Conservation (phyloP, 2,329 filamentous ascomycete genomes). For the Fusarium robinianum region DNA sequence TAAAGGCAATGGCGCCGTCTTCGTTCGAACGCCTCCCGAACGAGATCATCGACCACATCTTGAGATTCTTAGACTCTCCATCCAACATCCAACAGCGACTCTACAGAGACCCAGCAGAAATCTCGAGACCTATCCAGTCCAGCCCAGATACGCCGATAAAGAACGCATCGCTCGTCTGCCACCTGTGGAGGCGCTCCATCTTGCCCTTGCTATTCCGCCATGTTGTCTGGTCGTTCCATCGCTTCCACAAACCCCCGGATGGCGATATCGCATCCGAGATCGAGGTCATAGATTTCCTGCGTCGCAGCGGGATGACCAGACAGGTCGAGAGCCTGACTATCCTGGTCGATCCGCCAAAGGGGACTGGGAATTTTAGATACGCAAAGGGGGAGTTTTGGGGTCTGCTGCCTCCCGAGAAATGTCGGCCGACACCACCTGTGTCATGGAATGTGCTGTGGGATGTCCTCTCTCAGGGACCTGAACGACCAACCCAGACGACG, state of each 20-base stretch:
- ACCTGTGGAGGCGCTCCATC: conserved; percentile 55
- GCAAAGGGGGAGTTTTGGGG: conserved; percentile 36
- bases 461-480: conserved; percentile 14
- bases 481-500: no score
- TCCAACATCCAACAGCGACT: conserved; percentile 55
- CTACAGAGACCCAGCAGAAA: conserved; percentile 52
- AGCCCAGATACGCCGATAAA: conserved; percentile 53
- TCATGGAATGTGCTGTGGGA: conserved; percentile 37
- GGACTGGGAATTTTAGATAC: conserved; percentile 34
- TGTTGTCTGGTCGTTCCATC: conserved; percentile 48
- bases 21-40: conserved; percentile 55
- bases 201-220: conserved; percentile 64
- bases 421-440: conserved; percentile 18
- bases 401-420: conserved; percentile 36
- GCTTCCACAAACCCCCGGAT: conserved; percentile 34
- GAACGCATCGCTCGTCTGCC: conserved; percentile 57
- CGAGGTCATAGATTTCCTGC: conserved; percentile 48
- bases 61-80: conserved; percentile 56
- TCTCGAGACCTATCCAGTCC: conserved; percentile 31
- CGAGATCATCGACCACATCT: conserved; percentile 63
- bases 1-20: not conserved
- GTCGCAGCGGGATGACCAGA: conserved; percentile 42
- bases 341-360: conserved; percentile 41
- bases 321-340: conserved; percentile 50
- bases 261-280: conserved; percentile 37